A percentile compares a stretch with the other conserved stretches of the same genome.
Conservation (phyloP, 345 rosid species). For the Linum trigynum region DNA sequence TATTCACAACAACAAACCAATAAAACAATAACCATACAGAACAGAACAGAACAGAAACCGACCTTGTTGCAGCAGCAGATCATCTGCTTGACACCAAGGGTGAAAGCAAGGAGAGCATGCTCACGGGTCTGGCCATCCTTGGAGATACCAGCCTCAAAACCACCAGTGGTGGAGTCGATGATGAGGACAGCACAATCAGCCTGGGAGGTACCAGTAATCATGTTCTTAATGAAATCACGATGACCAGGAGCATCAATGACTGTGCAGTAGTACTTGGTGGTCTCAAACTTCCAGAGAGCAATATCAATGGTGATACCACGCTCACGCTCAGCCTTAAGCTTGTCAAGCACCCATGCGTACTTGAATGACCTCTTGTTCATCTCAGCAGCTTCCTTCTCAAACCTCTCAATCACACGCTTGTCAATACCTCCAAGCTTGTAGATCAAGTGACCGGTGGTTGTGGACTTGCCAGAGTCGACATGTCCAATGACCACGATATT, state of each 20-base stretch:
- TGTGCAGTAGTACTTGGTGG: constrained; percentile 9
- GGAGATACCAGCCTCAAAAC: constrained; percentile 6
- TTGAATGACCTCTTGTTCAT: not conserved
- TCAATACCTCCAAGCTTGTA: not conserved
- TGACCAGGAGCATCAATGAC: constrained; percentile 9
- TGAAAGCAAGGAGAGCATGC: constrained; percentile 10
- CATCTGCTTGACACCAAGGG: constrained; percentile 8
- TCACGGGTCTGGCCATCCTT: constrained; percentile 14
- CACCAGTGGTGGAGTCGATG: constrained; percentile 8
- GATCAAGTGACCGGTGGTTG: not conserved
- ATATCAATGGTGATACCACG: constrained; percentile 8
- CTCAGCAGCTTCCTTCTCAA: not conserved
- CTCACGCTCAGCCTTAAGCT: constrained; percentile 1
- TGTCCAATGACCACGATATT: not conserved
- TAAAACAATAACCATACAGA: not conserved
- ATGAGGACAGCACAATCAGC: constrained; percentile 8
- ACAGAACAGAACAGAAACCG: too few relatives aligned
- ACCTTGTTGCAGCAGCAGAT: constrained; percentile 6
- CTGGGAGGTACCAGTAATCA: constrained; percentile 6
- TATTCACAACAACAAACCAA: not conserved
- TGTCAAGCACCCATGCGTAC: not conserved
- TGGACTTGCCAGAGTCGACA: not conserved
- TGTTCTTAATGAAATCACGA: constrained; percentile 6
- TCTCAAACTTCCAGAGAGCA: constrained; percentile 7
- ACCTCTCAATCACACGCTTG: constrained; percentile 1